Conservation (phyloP, 2,329 filamentous ascomycete species). For the Lasiodiplodia sp. region DNA sequence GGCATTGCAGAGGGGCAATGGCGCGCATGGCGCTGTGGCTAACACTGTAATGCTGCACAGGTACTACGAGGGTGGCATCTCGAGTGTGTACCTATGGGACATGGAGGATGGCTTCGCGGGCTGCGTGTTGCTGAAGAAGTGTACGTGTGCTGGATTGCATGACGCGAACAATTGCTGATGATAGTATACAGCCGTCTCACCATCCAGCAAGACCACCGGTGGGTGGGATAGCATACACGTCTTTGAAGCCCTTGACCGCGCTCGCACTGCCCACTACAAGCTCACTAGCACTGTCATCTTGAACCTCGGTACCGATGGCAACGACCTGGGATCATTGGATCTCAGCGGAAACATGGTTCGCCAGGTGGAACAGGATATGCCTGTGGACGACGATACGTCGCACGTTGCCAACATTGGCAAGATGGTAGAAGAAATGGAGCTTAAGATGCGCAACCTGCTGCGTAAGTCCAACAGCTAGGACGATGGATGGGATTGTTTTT, state of each 20-base stretch:
- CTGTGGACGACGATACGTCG: slow-evolving; percentile 86
- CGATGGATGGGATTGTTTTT: not conserved
- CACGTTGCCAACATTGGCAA: slow-evolving; percentile 95
- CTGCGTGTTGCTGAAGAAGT: slow-evolving; percentile 94
- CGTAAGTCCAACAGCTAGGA: not conserved
- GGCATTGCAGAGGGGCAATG: not conserved
- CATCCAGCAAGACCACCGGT: slow-evolving; percentile 72
- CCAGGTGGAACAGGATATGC: slow-evolving; percentile 90
- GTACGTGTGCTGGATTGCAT: slow-evolving; percentile 57
- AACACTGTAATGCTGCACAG: slow-evolving; percentile 43
- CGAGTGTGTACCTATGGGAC: slow-evolving; percentile 98
- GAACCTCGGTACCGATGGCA: slow-evolving; percentile 77
- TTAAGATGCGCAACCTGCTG: slow-evolving; percentile 97
- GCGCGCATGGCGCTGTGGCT: not conserved
- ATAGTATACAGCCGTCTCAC: slow-evolving; percentile 67
- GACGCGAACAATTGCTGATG: not conserved
- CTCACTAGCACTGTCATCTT: slow-evolving; percentile 97
- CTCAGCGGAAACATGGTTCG: slow-evolving; percentile 97
- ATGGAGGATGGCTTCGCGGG: slow-evolving; percentile 97
- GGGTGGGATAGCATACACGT: slow-evolving; percentile 99
- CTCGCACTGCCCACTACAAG: slow-evolving; percentile 93
- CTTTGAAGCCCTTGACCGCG: slow-evolving; percentile 93
- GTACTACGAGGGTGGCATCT: slow-evolving; percentile 96
- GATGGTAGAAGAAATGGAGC: slow-evolving; percentile 98
- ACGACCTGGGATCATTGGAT: slow-evolving; percentile 83